Base-by-base conservation (phyloP, 495 filamentous ascomycete species). In the Hypoxylon subgilvum region DNA sequence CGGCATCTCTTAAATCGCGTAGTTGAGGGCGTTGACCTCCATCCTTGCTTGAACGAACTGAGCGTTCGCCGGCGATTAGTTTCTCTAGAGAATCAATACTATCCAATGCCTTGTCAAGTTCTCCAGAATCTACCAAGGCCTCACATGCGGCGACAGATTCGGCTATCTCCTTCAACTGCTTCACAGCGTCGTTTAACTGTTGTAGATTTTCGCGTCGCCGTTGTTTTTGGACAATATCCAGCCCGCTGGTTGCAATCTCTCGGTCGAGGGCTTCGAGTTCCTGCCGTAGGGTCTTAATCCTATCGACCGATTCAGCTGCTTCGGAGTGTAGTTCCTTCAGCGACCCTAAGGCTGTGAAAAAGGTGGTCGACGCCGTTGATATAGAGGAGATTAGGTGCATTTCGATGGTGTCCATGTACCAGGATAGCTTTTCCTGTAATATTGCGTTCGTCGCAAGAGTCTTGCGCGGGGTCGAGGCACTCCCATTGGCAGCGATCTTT, bases 351-450 rank as follows among this genome's bases (percentile, higher is more conserved):
- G 95, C 94, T 0, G 91, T 93, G 67, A 99, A 99, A 76, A 99
- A 99, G 0, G 92, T 96, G 6, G 89, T 90, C 0, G 92, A 96
- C 1, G 95, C 94, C 0, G 87, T 92, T 1, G 93, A 96, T 16
- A 99, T 97, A 0, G 92, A 96, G 2, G 89, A 92, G 52, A 99
- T 97, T 6, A 99, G 80, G 69, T 99, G 94, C 43, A 97, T 90
- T 67, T 99, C 94, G 14, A 99, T 89, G 0, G 95, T 99, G 69
- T 99, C 94, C 94, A 99, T 97, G 65, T 99, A 99, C 94, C 94
- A 99, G 1, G 93, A 97, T 2, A 99, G 79, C 69, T 99, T 99
- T 67, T 99, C 94, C 69, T 99, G 94, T n/a, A 99, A 74, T 38
- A 99, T 97, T 1, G 94, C 94, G 74, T 99, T 99, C 0, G 92